Evolutionary conservation across 139 green algal genomes (phyloP).

Genomic region (Chlamydomonas urium): DNA sequence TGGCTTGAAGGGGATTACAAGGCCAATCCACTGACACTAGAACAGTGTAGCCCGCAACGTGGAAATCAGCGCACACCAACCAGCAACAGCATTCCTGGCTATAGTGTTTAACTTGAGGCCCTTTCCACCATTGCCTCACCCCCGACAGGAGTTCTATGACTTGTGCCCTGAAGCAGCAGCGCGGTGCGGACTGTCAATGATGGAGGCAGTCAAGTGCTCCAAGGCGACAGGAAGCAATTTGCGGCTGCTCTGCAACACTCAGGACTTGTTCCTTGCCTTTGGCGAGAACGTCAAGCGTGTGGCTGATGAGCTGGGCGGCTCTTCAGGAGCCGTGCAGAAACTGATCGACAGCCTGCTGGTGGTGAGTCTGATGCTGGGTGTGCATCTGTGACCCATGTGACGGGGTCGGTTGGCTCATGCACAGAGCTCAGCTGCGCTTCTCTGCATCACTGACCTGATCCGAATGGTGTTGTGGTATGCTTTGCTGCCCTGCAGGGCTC

Average conservation of each 20-base stretch:
- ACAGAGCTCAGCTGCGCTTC: too few relatives aligned
- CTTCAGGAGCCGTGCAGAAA: background rate
- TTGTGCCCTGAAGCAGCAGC: slow-evolving; percentile 17
- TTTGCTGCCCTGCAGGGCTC: too few relatives aligned
- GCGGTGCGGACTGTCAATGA: slow-evolving; percentile 16
- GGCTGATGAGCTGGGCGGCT: slow-evolving; percentile 14
- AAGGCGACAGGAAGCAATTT: slow-evolving; percentile 21
- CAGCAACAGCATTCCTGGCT: too few relatives aligned
- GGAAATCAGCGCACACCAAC: too few relatives aligned
- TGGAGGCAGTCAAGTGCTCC: slow-evolving; percentile 18
- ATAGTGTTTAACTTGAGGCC: background rate
- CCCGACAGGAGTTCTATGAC: slow-evolving; percentile 30
- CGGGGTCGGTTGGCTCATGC: too few relatives aligned
- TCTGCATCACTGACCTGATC: too few relatives aligned
- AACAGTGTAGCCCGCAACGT: too few relatives aligned
- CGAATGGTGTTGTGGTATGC: too few relatives aligned
- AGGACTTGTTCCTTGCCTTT: slow-evolving; percentile 16
- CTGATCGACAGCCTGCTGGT: background rate
- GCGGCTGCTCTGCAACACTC: background rate
- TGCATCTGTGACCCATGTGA: too few relatives aligned
- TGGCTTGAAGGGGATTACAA: too few relatives aligned
- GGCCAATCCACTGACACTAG: too few relatives aligned
- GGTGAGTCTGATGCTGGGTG: too few relatives aligned
- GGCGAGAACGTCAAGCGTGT: slow-evolving; percentile 14
- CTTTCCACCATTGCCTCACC: background rate